Evolutionary conservation across 257 asterid species (phyloP), one percentile per base, ranked within the genome.

Genomic region (Avicennia marina): DNA sequence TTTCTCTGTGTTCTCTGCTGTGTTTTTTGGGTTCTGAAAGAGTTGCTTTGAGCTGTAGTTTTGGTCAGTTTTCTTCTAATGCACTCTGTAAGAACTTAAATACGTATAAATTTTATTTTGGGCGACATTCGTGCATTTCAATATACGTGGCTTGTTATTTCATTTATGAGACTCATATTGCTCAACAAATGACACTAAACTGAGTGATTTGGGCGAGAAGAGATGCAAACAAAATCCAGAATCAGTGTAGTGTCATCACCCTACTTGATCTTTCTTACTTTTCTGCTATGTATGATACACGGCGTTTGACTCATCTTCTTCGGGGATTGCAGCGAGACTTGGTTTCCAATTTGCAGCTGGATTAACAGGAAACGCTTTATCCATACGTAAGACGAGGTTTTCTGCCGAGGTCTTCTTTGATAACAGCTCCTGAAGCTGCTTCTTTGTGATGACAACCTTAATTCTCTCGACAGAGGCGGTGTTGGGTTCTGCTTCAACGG

Each of bases 371-470:
- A 41, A 11, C 11, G 53, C 26, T 5, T 32, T 22, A 5, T 61
- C 72, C 1, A 58, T 32, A 61, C 78, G 81, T 1, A 63, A 44
- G 3, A 75, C 18, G 45, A 74, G 54, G 25, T 63, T 47, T 51
- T 69, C 76, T n/a, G 56, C 15, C 8, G 76, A 69, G n/a, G 45
- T 60, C 33, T 55, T 66, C 51, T 75, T 68, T 2, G 71, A 9
- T 24, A 78, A 38, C 60, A 81, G 6, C 53, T 81, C 78, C 41
- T 81, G 52, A 11, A 81, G 72, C 59, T 78, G 82, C 53, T 78
- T 60, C 77, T 61, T 81, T n/a, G 82, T 70, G n/a, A 78, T 72
- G 11, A 81, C 77, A 1, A 81, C 64, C 54, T 78, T 78, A 3
- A 78, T 70, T n/a, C 82, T 81, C 75, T 52, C 72, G n/a, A 69